phyloP scores from a whole-genome alignment of 805 yeast genomes.

The Lipomyces sp. region DNA sequence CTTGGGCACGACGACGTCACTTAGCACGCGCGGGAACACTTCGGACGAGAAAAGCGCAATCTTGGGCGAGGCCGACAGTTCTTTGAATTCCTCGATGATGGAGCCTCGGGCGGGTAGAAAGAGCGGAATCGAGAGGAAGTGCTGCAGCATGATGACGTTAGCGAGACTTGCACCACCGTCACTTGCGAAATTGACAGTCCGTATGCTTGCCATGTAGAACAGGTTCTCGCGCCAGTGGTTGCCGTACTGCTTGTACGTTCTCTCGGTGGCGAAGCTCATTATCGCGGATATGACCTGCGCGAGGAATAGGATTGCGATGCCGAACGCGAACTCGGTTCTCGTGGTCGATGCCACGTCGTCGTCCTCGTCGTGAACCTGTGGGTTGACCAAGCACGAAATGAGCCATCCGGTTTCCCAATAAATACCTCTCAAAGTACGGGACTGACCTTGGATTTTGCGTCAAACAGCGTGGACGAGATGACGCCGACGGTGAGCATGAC shows the following conservation, averaged over 20 bases:
- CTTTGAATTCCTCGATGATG: conserved; percentile 37
- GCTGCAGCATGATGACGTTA: too few species aligned
- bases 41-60: conserved; percentile 7
- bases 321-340: conserved; percentile 37
- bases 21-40: too few species aligned
- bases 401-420: not conserved
- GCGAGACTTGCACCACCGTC: too few species aligned
- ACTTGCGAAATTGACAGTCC: too few species aligned
- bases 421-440: not conserved
- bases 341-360: conserved; percentile 23
- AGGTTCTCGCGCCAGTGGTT: conserved; percentile 62
- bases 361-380: not conserved
- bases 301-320: conserved; percentile 44
- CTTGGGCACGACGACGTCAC: conserved; percentile 32
- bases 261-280: conserved; percentile 58
- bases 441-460: conserved; percentile 19
- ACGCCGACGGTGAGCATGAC: conserved; percentile 55
- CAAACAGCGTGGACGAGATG: conserved; percentile 40
- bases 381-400: not conserved
- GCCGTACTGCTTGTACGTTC: conserved; percentile 49
- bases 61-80: conserved; percentile 29
- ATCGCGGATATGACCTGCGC: conserved; percentile 54
- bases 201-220: conserved; percentile 52
- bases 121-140: conserved; percentile 25
- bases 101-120: conserved; percentile 34